Evolutionary conservation across 2,329 filamentous ascomycete genomes (phyloP).

Genomic region (Fusarium keratoplasticum): DNA sequence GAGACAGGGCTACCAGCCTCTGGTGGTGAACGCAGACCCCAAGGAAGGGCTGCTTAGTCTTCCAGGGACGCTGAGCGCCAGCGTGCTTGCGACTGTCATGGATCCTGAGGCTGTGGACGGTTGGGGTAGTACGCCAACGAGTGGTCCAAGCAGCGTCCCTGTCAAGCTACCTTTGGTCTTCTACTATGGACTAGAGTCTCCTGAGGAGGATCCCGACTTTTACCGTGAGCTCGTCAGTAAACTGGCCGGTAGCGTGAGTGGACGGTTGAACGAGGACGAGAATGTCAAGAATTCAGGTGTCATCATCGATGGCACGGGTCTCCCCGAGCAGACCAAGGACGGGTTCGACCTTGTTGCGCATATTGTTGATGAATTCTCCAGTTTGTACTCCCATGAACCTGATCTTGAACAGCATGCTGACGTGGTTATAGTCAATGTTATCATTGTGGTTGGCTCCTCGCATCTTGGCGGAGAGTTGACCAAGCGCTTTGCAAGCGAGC

Average conservation of each 20-base stretch:
- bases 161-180: slow-evolving; percentile 94
- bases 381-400: slow-evolving; percentile 43
- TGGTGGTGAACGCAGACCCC: slow-evolving; percentile 88
- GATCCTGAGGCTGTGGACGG: slow-evolving; percentile 83
- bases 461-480: slow-evolving; percentile 80
- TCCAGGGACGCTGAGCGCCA: slow-evolving; percentile 85
- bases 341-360: slow-evolving; percentile 84
- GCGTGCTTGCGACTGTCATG: slow-evolving; percentile 87
- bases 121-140: slow-evolving; percentile 92
- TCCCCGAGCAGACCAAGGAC: slow-evolving; percentile 72
- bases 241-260: slow-evolving; percentile 82
- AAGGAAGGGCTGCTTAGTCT: slow-evolving; percentile 82
- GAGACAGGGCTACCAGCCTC: slow-evolving; percentile 77
- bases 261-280: slow-evolving; percentile 80
- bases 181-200: slow-evolving; percentile 80
- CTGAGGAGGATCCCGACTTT: slow-evolving; percentile 77
- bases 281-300: slow-evolving; percentile 79
- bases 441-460: slow-evolving; percentile 85
- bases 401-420: slow-evolving; percentile 19
- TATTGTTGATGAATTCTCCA: slow-evolving; percentile 70
- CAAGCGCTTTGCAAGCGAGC: slow-evolving; percentile 71
- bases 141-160: slow-evolving; percentile 86
- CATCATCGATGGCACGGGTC: slow-evolving; percentile 85
- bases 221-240: slow-evolving; percentile 81
- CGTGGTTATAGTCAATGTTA: slow-evolving; percentile 77